These are phyloP conservation scores for Avena eriantha DNA, from an alignment of 176 grass and related monocot genomes.

Conservation along the genomic window DNA sequence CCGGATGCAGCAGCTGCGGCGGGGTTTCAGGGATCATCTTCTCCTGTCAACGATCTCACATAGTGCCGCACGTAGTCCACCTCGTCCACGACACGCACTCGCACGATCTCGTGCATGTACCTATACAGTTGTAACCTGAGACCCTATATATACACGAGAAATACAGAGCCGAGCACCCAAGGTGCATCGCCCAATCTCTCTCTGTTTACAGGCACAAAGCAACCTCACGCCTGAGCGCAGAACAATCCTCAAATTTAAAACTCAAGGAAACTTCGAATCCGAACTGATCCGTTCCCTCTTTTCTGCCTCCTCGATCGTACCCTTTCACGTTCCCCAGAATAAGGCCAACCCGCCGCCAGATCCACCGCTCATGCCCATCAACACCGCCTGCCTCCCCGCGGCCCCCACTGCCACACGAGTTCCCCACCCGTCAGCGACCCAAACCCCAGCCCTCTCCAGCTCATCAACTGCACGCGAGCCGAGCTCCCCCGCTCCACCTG, in stretches of 20 bases:
- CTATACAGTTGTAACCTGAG: too few relatives aligned
- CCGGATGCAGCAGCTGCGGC: too few relatives aligned
- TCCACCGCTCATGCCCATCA: neutral
- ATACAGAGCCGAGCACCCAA: too few relatives aligned
- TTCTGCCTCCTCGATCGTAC: neutral
- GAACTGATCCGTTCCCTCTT: constrained; percentile 31
- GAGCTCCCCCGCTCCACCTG: neutral
- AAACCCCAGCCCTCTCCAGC: neutral
- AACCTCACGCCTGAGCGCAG: too few relatives aligned
- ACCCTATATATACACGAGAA: too few relatives aligned
- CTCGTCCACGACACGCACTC: too few relatives aligned
- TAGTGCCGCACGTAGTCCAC: too few relatives aligned
- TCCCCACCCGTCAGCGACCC: constrained; percentile 24
- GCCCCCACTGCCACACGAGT: neutral
- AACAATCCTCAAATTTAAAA: neutral
- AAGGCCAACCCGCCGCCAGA: neutral
- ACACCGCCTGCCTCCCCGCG: neutral
- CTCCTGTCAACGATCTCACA: too few relatives aligned
- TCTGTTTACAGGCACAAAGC: too few relatives aligned
- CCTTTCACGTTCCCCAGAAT: neutral
- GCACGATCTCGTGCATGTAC: too few relatives aligned
- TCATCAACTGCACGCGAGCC: neutral
- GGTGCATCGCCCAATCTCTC: too few relatives aligned
- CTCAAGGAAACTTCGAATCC: neutral
- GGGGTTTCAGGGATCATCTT: too few relatives aligned